Evolutionary conservation across 208 protist species (phyloP).

Genomic region (Wallacemonas sp.): DNA sequence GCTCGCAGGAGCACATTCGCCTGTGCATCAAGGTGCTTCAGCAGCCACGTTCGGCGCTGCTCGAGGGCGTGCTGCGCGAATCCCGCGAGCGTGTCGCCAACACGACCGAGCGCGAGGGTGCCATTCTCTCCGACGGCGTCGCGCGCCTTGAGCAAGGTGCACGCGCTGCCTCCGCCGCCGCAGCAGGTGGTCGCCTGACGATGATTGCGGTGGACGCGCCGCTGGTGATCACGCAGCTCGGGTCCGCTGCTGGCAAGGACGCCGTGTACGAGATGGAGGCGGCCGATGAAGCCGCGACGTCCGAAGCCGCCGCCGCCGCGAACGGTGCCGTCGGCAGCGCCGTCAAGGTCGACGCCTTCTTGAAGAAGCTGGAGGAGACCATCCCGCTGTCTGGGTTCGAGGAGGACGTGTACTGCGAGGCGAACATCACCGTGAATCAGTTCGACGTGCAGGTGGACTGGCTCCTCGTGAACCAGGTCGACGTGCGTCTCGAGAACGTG

Average conservation of each 20-base stretch:
- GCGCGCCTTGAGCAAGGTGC: not conserved
- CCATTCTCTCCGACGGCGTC: conserved; percentile 8
- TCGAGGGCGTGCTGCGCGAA: conserved; percentile 65
- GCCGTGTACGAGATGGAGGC: conserved; percentile 62
- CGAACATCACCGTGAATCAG: conserved; percentile 96
- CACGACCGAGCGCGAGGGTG: not conserved
- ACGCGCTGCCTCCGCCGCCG: not conserved
- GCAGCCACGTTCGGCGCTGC: conserved; percentile 46
- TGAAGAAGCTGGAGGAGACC: conserved; percentile 83
- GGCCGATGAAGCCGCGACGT: conserved; percentile 28
- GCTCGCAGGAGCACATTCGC: conserved; percentile 92
- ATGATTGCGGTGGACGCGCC: conserved; percentile 67
- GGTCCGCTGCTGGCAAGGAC: conserved; percentile 35
- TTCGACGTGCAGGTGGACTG: conserved; percentile 98
- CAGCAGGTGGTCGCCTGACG: conserved; percentile 3
- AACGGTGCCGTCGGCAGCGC: conserved; percentile 25
- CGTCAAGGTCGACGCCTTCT: conserved; percentile 60
- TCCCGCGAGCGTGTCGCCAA: conserved; percentile 46
- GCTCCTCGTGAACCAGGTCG: conserved; percentile 94
- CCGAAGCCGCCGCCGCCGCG: conserved; percentile 24
- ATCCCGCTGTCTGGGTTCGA: conserved; percentile 96
- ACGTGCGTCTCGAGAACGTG: conserved; percentile 94
- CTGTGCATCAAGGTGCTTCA: conserved; percentile 67
- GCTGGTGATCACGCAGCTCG: conserved; percentile 80
- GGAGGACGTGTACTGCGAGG: conserved; percentile 98